Evolutionary conservation across 768 basidiomycete genomes (phyloP), one percentile per base, ranked within the genome.

Genomic region (Lactifluus subvellereus): DNA sequence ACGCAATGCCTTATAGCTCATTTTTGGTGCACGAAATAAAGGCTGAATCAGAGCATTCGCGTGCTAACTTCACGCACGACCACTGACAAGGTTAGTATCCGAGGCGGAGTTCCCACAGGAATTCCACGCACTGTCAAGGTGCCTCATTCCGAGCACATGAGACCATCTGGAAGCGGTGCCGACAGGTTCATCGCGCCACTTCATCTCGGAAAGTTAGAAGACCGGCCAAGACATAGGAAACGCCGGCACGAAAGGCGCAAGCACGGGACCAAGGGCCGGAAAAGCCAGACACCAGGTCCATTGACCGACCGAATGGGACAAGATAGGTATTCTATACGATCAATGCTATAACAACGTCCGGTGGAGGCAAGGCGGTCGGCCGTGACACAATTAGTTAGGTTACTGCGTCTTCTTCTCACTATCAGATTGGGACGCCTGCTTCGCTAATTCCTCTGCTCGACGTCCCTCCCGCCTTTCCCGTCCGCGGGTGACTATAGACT

Each of bases 401-500:
- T 55, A 79, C 69, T 76, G 72, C 4, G 13, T 66, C 71, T 79
- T 79, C 69, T 78, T 78, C 52, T 66, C 66, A 20, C 33, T 53
- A 57, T 56, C 66, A 13, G 58, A 37, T 30, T n/a, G 54, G 42
- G 66, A 71, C 42, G 64, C 71, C 50, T 59, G 18, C 62, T 65
- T 64, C 35, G 57, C 62, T 68, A 64, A 73, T 64, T 70, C 74
- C 74, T 80, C 78, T 71, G 76, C 74, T 54, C 83, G 76, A 60
- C 87, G 76, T 71, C 74, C 76, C 74, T 91, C 91, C 64, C 90
- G 77, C 35, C 94, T 79, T 69, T 94, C 91, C 49, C 89, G 78
- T 4, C 94, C 94, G 5, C 86, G 82, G 0, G 90, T 93, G 54
- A 98, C 80, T 81, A 98, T 84, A 49, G 79, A 75, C 71, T 88